These are phyloP conservation scores for Favolaschia claudopus DNA, from an alignment of 768 basidiomycete species.

Conservation along the genomic window DNA sequence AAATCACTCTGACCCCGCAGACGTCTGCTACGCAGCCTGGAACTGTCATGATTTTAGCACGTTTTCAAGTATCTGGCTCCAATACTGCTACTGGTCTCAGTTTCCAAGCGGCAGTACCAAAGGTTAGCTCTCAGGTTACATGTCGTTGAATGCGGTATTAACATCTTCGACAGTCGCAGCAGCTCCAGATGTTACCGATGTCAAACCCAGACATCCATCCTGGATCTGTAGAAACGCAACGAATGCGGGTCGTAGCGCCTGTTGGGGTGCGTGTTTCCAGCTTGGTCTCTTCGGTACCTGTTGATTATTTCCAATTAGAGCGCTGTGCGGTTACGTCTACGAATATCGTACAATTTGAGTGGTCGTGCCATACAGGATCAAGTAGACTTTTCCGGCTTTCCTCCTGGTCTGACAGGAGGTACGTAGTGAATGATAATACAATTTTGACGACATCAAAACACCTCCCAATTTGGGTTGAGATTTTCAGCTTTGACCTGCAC, in stretches of 20 bases:
- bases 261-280: slow-evolving; percentile 69
- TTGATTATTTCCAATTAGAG: slow-evolving; percentile 55
- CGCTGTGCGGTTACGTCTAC: slow-evolving; percentile 81
- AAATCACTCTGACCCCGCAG: slow-evolving; percentile 90
- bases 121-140: slow-evolving; percentile 59
- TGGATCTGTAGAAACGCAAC: slow-evolving; percentile 89
- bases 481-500: too few relatives aligned
- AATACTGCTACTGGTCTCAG: slow-evolving; percentile 69
- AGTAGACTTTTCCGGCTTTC: slow-evolving; percentile 93
- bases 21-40: slow-evolving; percentile 84
- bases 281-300: background rate
- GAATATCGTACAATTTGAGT: slow-evolving; percentile 77
- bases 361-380: slow-evolving; percentile 87
- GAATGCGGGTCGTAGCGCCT: slow-evolving; percentile 91
- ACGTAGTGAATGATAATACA: slow-evolving; percentile 37
- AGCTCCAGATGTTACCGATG: slow-evolving; percentile 98
- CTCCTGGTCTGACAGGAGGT: slow-evolving; percentile 70
- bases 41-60: slow-evolving; percentile 87
- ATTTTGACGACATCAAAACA: slow-evolving; percentile 20
- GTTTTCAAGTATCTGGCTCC: slow-evolving; percentile 76
- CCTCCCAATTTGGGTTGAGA: slow-evolving; percentile 2
- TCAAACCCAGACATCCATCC: slow-evolving; percentile 82
- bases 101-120: slow-evolving; percentile 98
- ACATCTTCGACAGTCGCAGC: slow-evolving; percentile 74
- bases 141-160: background rate